These are phyloP conservation scores for Alternaria sp. DNA, from an alignment of 2,329 filamentous ascomycete species.

Conservation along the genomic window DNA sequence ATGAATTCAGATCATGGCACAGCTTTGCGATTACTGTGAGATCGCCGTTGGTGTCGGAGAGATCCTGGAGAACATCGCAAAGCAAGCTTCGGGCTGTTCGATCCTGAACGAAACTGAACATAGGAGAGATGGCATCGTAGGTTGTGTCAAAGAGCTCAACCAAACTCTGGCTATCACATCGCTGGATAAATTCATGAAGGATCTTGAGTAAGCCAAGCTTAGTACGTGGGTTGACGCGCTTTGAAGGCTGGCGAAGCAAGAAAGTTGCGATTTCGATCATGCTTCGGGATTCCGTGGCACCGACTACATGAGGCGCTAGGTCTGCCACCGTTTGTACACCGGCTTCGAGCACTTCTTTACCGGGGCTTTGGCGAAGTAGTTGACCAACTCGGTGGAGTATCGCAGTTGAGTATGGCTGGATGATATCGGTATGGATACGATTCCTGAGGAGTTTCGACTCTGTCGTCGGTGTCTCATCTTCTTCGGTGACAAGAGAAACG, in stretches of 20 bases:
- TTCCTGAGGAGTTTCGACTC: slow-evolving; percentile 64
- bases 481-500: slow-evolving; percentile 24
- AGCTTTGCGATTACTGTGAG: slow-evolving; percentile 70
- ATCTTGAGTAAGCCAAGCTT: slow-evolving; percentile 83
- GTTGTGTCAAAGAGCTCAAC: slow-evolving; percentile 66
- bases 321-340: slow-evolving; percentile 81
- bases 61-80: slow-evolving; percentile 73
- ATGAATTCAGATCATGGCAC: slow-evolving; percentile 82
- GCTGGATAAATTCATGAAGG: slow-evolving; percentile 77
- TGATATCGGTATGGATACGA: slow-evolving; percentile 48
- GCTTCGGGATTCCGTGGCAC: slow-evolving; percentile 68
- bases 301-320: slow-evolving; percentile 57
- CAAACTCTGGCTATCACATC: slow-evolving; percentile 65
- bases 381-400: slow-evolving; percentile 64
- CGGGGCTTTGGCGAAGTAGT: slow-evolving; percentile 64
- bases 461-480: slow-evolving; percentile 25
- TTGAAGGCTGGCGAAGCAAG: slow-evolving; percentile 82
- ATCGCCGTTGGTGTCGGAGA: slow-evolving; percentile 68
- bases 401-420: slow-evolving; percentile 70
- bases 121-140: slow-evolving; percentile 75
- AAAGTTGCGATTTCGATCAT: slow-evolving; percentile 81
- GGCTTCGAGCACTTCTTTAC: slow-evolving; percentile 77
- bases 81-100: slow-evolving; percentile 75
- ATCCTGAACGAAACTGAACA: slow-evolving; percentile 93
- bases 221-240: slow-evolving; percentile 79